phyloP scores from a whole-genome alignment of 1,284 basidiomycete genomes.

The Athelia psychrophila region DNA sequence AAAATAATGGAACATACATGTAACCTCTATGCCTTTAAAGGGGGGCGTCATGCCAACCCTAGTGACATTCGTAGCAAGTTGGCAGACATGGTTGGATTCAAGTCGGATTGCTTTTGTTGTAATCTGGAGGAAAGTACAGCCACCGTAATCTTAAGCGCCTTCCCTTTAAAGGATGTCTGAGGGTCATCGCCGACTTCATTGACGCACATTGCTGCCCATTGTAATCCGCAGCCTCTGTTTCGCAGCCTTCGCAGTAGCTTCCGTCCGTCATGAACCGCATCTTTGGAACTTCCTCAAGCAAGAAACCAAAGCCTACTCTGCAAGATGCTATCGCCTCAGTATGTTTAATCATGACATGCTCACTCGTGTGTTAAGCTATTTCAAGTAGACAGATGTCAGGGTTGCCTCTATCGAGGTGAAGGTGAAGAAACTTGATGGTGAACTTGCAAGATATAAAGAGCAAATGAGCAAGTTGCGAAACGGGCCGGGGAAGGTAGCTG shows the following conservation, averaged over 20 bases:
- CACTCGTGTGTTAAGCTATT: conserved; percentile 10
- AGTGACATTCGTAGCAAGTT: too few relatives aligned
- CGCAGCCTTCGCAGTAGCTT: too few relatives aligned
- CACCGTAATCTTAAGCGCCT: too few relatives aligned
- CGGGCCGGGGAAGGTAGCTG: conserved; percentile 90
- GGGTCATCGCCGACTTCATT: not conserved
- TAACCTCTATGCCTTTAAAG: too few relatives aligned
- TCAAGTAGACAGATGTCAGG: conserved; percentile 78
- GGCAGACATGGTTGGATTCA: too few relatives aligned
- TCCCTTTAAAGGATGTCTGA: too few relatives aligned
- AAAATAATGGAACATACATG: too few relatives aligned
- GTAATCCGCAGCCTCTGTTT: not conserved
- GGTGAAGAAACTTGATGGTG: conserved; percentile 94
- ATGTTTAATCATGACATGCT: conserved; percentile 25
- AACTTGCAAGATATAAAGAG: conserved; percentile 90
- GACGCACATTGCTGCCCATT: not conserved
- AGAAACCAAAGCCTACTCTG: conserved; percentile 86
- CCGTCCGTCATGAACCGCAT: conserved; percentile 69
- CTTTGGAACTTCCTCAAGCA: conserved; percentile 73
- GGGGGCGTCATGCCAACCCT: too few relatives aligned
- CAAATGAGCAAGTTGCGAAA: conserved; percentile 94
- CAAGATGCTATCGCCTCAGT: conserved; percentile 91
- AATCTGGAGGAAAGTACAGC: too few relatives aligned
- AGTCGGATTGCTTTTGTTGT: too few relatives aligned
- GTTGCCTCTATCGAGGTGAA: conserved; percentile 95